Evolutionary conservation across 2,329 filamentous ascomycete genomes (phyloP), one percentile per base, ranked within the genome.

Genomic region (Phialemoniopsis sp.): DNA sequence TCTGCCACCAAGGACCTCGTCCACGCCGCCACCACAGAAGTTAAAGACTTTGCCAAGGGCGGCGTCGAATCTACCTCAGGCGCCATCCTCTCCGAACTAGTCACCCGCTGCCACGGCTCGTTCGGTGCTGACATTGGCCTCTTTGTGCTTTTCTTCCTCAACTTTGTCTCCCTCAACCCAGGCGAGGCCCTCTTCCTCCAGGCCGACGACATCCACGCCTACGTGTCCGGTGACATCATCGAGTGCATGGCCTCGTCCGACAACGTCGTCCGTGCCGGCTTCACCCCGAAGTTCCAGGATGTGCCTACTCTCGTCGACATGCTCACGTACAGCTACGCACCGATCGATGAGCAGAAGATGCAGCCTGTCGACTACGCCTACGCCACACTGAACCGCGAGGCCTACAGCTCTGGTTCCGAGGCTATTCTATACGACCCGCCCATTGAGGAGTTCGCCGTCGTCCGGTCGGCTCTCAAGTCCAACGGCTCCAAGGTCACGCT

Each of bases 201-300:
- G 54, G 93, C 93, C 7, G 91, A 98, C 56, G 93, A 97, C 56
- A 97, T 97, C 53, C 93, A 98, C 61, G 93, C 93, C 36, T 98
- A 98, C 63, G 67, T 94, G 32, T 88, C 84, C 3, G 88, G 88
- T 43, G 91, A 98, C 57, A 95, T 98, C 51, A 89, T 98, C 59
- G 93, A 98, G 66, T 98, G 93, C 72, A 98, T 98, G 93, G 93
- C 93, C 0, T 85, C 89, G 8, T 95, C 88, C n/a, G 93, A 98
- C 74, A 98, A 98, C 50, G 93, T 98, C 29, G 90, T 98, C 37
- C 89, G 93, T 40, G 93, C 93, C 0, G 93, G 93, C 32, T 93
- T 98, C 64, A 98, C 93, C 0, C 93, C 93, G 40, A 98, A 98
- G 62, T 98, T 95, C 76, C 96, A 97, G 68, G 93, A 98, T 52